phyloP scores from a whole-genome alignment of 345 rosid species.

The Populus alba region DNA sequence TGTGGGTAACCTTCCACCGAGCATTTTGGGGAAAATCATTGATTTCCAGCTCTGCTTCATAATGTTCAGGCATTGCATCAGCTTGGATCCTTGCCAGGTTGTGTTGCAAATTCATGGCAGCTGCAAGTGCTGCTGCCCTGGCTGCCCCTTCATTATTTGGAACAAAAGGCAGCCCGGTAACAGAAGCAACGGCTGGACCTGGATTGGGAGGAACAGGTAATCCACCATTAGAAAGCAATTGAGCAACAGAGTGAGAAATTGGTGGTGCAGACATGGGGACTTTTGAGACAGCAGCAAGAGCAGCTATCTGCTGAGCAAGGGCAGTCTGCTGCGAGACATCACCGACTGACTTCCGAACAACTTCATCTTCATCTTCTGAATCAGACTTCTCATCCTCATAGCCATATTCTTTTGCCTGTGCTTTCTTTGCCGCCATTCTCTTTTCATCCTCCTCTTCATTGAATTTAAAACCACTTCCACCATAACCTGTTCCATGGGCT shows the following conservation, averaged over 20 bases:
- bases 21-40: constrained; percentile 98
- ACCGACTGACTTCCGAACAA: constrained; percentile 83
- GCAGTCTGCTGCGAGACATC: constrained; percentile 77
- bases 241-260: constrained; percentile 38
- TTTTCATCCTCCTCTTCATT: constrained; percentile 97
- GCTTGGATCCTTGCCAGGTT: constrained; percentile 93
- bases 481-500: constrained; percentile 95
- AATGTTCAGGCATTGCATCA: constrained; percentile 96
- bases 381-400: constrained; percentile 96
- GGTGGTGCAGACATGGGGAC: constrained; percentile 30
- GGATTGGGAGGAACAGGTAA: constrained; percentile 41
- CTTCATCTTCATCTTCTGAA: constrained; percentile 93
- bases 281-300: constrained; percentile 66
- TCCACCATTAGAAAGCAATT: constrained; percentile 43
- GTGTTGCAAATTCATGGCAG: constrained; percentile 82
- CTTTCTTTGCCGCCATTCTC: constrained; percentile 90
- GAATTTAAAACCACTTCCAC: constrained; percentile 98
- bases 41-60: constrained; percentile 92
- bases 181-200: constrained; percentile 37
- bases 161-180: constrained; percentile 36
- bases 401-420: constrained; percentile 93
- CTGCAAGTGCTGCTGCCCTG: constrained; percentile 85
- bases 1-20: constrained; percentile 97
- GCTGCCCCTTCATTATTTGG: constrained; percentile 66
- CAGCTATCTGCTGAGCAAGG: constrained; percentile 60